Evolutionary conservation across 331 rosid genomes (phyloP).

Genomic region (Malus hybrid): DNA sequence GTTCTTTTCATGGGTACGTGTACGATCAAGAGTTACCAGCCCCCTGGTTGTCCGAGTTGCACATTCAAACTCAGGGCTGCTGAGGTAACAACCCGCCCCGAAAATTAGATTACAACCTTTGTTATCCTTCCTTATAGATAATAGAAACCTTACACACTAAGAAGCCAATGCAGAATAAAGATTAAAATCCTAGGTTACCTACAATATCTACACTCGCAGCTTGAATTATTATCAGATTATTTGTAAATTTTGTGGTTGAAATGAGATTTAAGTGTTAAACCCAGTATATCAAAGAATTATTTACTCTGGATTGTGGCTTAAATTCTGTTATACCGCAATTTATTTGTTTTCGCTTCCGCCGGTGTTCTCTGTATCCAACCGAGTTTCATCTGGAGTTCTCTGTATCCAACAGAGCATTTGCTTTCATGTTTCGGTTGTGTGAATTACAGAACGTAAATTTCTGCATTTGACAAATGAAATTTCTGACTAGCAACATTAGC

Average conservation of each 20-base stretch:
- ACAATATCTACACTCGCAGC: no score
- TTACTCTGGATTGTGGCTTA: no score
- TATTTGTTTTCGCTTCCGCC: not conserved
- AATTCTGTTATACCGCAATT: no score
- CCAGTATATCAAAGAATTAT: not conserved
- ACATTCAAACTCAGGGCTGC: slow-evolving; percentile 33
- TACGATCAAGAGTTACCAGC: slow-evolving; percentile 41
- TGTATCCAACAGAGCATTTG: no score
- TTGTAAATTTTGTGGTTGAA: not conserved
- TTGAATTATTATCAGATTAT: not conserved
- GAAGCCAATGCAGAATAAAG: slow-evolving; percentile 1
- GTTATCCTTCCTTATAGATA: slow-evolving; percentile 17
- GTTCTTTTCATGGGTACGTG: slow-evolving; percentile 51
- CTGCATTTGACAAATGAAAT: not conserved
- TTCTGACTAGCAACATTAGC: not conserved
- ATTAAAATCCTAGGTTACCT: no score
- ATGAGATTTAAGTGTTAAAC: not conserved
- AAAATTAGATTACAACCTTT: slow-evolving; percentile 23
- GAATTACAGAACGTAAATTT: no score
- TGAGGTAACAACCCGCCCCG: slow-evolving; percentile 26
- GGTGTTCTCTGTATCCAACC: not conserved
- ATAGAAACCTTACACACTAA: slow-evolving; percentile 1
- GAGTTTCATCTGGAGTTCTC: not conserved
- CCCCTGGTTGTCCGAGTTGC: slow-evolving; percentile 55
- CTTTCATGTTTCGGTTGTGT: no score